Evolutionary conservation across 768 basidiomycete genomes (phyloP).

Genomic region (Scleroderma bovista): DNA sequence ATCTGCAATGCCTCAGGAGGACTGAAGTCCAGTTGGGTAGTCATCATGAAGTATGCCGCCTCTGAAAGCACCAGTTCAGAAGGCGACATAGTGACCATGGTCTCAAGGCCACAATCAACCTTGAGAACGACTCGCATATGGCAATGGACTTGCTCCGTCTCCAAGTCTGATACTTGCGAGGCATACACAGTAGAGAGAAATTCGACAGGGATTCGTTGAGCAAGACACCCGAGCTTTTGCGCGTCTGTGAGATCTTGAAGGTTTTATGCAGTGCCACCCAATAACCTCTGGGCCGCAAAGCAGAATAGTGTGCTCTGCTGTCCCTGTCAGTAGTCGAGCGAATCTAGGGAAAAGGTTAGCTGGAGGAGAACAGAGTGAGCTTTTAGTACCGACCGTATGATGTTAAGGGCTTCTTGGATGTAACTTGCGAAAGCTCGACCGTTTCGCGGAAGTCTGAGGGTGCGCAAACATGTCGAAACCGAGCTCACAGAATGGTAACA

Average conservation of each 20-base stretch:
- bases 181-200: slow-evolving; percentile 19
- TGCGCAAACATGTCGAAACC: slow-evolving; percentile 22
- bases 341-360: slow-evolving; percentile 5
- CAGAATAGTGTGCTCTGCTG: not conserved
- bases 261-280: not conserved
- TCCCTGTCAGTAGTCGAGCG: slow-evolving; percentile 3
- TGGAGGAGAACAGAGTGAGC: not conserved
- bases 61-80: slow-evolving; percentile 19
- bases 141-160: slow-evolving; percentile 24
- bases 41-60: slow-evolving; percentile 17
- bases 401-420: slow-evolving; percentile 8
- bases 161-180: slow-evolving; percentile 3
- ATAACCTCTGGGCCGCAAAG: too few relatives aligned
- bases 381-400: slow-evolving; percentile 15
- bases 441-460: not conserved
- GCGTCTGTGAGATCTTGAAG: slow-evolving; percentile 2
- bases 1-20: too few relatives aligned
- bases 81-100: slow-evolving; percentile 11
- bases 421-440: not conserved
- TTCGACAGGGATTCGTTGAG: slow-evolving; percentile 23
- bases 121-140: slow-evolving; percentile 28
- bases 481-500: slow-evolving; percentile 5
- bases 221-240: slow-evolving; percentile 18
- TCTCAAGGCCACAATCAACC: slow-evolving; percentile 12
- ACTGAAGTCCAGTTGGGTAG: too few relatives aligned